Conservation (phyloP, 208 protist species). For the Trypanosoma caninum region DNA sequence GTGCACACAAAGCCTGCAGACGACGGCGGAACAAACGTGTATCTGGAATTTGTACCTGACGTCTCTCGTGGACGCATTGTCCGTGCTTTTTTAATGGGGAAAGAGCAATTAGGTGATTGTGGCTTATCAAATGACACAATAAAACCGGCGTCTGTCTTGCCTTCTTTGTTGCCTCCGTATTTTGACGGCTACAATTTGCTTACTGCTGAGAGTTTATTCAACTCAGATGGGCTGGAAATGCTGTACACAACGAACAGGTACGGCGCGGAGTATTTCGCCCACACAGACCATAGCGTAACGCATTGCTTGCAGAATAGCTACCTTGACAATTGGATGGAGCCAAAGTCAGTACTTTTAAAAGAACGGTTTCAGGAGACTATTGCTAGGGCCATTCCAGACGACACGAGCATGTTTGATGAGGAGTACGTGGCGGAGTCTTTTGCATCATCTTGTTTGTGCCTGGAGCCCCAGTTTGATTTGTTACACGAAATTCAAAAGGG, state of each 20-base stretch:
- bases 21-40: conserved; percentile 16
- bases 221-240: conserved; percentile 7
- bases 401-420: conserved; percentile 5
- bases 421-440: conserved; percentile 29
- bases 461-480: conserved; percentile 35
- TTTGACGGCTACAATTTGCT: conserved; percentile 64
- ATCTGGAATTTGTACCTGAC: conserved; percentile 30
- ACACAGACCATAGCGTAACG: conserved; percentile 22
- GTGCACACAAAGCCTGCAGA: conserved; percentile 21
- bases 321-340: conserved; percentile 55
- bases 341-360: conserved; percentile 33
- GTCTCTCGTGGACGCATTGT: conserved; percentile 44
- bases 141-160: not conserved
- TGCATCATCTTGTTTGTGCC: conserved; percentile 39
- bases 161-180: conserved; percentile 33
- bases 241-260: conserved; percentile 59
- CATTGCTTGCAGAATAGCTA: conserved; percentile 62
- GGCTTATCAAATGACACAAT: not conserved
- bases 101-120: conserved; percentile 18
- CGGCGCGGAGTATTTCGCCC: conserved; percentile 20
- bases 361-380: conserved; percentile 28
- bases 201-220: conserved; percentile 18
- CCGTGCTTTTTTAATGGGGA: conserved; percentile 31
- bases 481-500: conserved; percentile 11
- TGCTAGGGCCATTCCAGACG: conserved; percentile 8